These are phyloP conservation scores for Penicillium simplicissimum DNA, from an alignment of 495 filamentous ascomycete species.

Conservation along the genomic window DNA sequence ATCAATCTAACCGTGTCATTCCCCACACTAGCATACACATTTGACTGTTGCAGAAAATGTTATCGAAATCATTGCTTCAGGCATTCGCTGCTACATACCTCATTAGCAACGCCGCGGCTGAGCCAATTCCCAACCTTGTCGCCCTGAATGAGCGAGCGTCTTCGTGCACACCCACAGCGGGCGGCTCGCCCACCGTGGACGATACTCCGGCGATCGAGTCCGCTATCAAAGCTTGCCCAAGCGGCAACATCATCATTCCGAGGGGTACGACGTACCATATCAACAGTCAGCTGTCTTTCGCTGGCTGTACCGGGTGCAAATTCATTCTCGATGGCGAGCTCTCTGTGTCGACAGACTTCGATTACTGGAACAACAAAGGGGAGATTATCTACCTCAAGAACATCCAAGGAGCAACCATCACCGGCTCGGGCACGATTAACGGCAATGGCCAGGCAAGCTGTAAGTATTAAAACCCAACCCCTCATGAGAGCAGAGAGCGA, in stretches of 20 bases:
- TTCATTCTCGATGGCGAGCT: slow-evolving; percentile 39
- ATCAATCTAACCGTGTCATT: too few species aligned
- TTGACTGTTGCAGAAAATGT: too few species aligned
- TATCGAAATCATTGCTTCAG: too few species aligned
- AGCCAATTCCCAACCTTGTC: not conserved
- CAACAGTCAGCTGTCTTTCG: slow-evolving; percentile 40
- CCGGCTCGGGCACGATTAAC: slow-evolving; percentile 44
- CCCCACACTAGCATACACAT: too few species aligned
- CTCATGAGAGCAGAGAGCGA: too few species aligned
- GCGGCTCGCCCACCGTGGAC: slow-evolving; percentile 32
- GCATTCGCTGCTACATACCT: too few species aligned
- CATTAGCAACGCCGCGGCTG: not conserved
- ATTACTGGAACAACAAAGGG: slow-evolving; percentile 40
- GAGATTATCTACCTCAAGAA: slow-evolving; percentile 40
- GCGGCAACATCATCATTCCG: slow-evolving; percentile 47
- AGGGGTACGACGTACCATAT: slow-evolving; percentile 40
- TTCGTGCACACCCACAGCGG: slow-evolving; percentile 38
- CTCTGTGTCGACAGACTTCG: slow-evolving; percentile 19
- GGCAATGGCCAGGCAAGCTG: slow-evolving; percentile 42
- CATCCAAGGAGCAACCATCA: slow-evolving; percentile 33
- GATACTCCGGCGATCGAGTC: slow-evolving; percentile 42
- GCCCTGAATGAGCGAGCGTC: slow-evolving; percentile 20
- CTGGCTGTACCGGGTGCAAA: slow-evolving; percentile 39
- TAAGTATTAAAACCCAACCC: not conserved
- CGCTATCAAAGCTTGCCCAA: slow-evolving; percentile 39